Evolutionary conservation across 768 basidiomycete genomes (phyloP).

Genomic region (Gloeopeniophorella convolvens): DNA sequence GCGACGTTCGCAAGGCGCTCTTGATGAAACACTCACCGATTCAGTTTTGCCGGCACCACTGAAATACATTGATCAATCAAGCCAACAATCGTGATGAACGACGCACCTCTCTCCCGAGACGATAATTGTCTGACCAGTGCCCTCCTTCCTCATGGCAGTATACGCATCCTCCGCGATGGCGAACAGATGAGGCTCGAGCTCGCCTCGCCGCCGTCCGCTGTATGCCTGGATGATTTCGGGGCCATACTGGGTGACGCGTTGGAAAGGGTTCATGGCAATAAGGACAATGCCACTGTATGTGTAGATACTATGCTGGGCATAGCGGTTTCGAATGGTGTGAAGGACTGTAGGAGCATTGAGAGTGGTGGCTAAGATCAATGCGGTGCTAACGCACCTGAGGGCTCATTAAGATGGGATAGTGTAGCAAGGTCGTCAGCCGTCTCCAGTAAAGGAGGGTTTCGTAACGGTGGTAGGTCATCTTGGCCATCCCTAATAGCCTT

Average conservation of each 20-base stretch:
- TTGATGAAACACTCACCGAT: conserved; percentile 51
- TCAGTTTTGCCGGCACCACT: conserved; percentile 99
- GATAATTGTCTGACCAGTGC: conserved; percentile 96
- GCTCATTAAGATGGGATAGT: conserved; percentile 96
- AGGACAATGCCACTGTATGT: conserved; percentile 99
- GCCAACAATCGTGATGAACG: conserved; percentile 13
- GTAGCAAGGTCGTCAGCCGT: conserved; percentile 97
- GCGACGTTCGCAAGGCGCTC: too few species aligned
- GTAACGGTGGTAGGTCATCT: conserved; percentile 81
- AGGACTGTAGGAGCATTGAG: conserved; percentile 50
- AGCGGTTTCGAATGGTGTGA: conserved; percentile 95
- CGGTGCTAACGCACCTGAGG: conserved; percentile 59
- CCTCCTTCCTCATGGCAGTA: conserved; percentile 91
- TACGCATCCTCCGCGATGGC: conserved; percentile 99
- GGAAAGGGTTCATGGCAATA: conserved; percentile 98
- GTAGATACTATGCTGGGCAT: conserved; percentile 95
- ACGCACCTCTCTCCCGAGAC: conserved; percentile 94
- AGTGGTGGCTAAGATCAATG: neutral
- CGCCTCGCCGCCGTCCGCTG: conserved; percentile 84
- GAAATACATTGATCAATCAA: conserved; percentile 7
- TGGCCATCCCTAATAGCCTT: conserved; percentile 77
- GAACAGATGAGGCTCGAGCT: conserved; percentile 95
- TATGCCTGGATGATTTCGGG: conserved; percentile 98
- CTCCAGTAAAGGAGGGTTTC: conserved; percentile 94
- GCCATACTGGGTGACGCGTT: conserved; percentile 93